These are phyloP conservation scores for Sideroxylon spinosum DNA, from an alignment of 179 eudicot species.

Conservation along the genomic window DNA sequence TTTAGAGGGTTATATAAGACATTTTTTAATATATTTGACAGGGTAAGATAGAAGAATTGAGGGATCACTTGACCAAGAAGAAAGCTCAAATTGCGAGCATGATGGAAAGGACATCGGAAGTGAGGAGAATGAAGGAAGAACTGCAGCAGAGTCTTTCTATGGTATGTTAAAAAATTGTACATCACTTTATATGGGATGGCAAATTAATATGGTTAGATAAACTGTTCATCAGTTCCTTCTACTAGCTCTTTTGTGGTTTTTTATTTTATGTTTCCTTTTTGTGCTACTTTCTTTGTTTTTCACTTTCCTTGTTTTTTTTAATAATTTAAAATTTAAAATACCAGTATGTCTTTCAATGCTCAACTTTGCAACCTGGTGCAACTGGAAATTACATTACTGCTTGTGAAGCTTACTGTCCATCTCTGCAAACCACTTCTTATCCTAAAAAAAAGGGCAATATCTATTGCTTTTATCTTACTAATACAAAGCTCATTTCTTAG, in stretches of 20 bases:
- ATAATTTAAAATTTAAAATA: neutral
- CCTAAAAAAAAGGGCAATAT: neutral
- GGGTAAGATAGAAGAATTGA: slow-evolving; percentile 54
- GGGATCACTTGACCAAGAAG: slow-evolving; percentile 48
- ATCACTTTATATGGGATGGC: neutral
- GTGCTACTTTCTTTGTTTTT: neutral
- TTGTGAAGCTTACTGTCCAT: neutral
- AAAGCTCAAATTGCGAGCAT: slow-evolving; percentile 53
- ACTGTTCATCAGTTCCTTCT: neutral
- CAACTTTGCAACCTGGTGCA: neutral
- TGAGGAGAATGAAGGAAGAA: slow-evolving; percentile 55
- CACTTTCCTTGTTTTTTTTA: neutral
- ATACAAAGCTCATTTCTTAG: slow-evolving; percentile 31
- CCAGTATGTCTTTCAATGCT: neutral
- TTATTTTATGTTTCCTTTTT: neutral
- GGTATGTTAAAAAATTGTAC: slow-evolving; percentile 39
- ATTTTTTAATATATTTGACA: slow-evolving; percentile 23
- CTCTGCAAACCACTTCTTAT: neutral
- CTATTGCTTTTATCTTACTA: neutral
- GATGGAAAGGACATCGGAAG: slow-evolving; percentile 58
- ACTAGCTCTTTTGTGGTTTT: neutral
- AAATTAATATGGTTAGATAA: neutral
- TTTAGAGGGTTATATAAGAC: neutral
- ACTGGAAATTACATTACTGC: neutral
- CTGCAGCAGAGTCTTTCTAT: slow-evolving; percentile 49